Evolutionary conservation across 106 monocot genomes (phyloP).

Genomic region (Acorus gramineus): DNA sequence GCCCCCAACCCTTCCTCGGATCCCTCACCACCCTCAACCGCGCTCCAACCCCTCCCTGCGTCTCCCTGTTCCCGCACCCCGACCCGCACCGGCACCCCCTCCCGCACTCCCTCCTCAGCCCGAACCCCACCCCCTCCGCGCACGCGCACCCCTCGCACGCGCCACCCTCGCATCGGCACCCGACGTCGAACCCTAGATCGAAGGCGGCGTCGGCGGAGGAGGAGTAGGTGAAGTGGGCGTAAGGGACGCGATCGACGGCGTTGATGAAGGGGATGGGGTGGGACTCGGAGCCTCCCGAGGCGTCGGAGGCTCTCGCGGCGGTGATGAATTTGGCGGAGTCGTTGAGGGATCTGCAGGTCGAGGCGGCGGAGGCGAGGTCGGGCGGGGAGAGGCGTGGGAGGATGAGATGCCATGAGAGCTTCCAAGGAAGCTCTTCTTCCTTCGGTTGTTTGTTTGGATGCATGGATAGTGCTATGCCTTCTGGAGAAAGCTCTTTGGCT

Average conservation of each 20-base stretch:
- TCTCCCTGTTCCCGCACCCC: slow-evolving; percentile 34
- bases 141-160: slow-evolving; percentile 14
- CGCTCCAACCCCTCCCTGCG: slow-evolving; percentile 39
- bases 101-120: slow-evolving; percentile 40
- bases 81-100: slow-evolving; percentile 27
- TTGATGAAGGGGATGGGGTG: slow-evolving; percentile 50
- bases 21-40: slow-evolving; percentile 32
- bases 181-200: neutral
- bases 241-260: slow-evolving; percentile 21
- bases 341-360: slow-evolving; percentile 28
- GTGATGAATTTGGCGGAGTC: slow-evolving; percentile 14
- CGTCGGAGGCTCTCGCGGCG: slow-evolving; percentile 36
- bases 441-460: too few species aligned
- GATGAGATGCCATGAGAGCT: slow-evolving; percentile 8
- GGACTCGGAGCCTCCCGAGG: slow-evolving; percentile 41
- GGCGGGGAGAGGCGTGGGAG: slow-evolving; percentile 39
- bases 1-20: slow-evolving; percentile 51
- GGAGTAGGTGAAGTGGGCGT: slow-evolving; percentile 41
- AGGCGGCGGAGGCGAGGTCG: slow-evolving; percentile 32
- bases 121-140: neutral
- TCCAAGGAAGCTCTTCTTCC: too few species aligned
- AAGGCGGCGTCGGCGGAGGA: slow-evolving; percentile 3
- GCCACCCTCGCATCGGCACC: slow-evolving; percentile 32
- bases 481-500: too few species aligned
- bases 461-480: too few species aligned